Base-by-base conservation (phyloP, 2,329 filamentous ascomycete genomes). In the Cadophora sp. region DNA sequence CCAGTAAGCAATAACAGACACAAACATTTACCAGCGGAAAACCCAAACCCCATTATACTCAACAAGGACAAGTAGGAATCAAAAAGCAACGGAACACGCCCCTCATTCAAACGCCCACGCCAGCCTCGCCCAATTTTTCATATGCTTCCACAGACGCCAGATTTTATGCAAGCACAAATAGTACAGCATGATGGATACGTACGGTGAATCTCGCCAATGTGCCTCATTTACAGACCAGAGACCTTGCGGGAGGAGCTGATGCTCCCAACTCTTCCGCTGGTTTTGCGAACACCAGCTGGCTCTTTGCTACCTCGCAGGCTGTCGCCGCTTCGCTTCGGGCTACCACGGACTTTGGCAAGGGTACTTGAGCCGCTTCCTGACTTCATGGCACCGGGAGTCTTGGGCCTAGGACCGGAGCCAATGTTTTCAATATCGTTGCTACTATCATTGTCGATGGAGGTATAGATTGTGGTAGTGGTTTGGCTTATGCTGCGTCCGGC, bases 341-440 rank as follows among this genome's bases (percentile, higher is more conserved):
- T 84, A 4, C 82, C 80, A 59, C 90, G 87, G 68, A 91, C 85
- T 80, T 92, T 92, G 67, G 81, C 80, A 79, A 81, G 83, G 78
- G 77, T 81, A 82, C 73, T 78, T 76, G 80, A 77, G 70, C 80
- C 82, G 58, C 79, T 81, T 41, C 81, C 79, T 45, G 86, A 87
- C 72, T 88, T 86, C 41, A 82, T 80, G 58, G 81, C 78, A 7
- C 80, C 80, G 73, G 91, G 90, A 50, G 84, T 84, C 68, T 88
- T 87, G 39, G 82, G 73, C 75, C 79, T 76, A 64, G 61, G 18
- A 45, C 75, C 70, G 27, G 82, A 79, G 39, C 89, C 88, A 77
- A 90, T 84, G 73, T 93, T 93, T 76, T 93, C 91, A 13, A 87
- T 85, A 72, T 93, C 91, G 68, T 91, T 87, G 22, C 87, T 89